Percentiles rank a stretch among this genome's conserved stretches.
Evolutionary conservation across 306 rosid species (phyloP).

Genomic region (Vigna hirtella): DNA sequence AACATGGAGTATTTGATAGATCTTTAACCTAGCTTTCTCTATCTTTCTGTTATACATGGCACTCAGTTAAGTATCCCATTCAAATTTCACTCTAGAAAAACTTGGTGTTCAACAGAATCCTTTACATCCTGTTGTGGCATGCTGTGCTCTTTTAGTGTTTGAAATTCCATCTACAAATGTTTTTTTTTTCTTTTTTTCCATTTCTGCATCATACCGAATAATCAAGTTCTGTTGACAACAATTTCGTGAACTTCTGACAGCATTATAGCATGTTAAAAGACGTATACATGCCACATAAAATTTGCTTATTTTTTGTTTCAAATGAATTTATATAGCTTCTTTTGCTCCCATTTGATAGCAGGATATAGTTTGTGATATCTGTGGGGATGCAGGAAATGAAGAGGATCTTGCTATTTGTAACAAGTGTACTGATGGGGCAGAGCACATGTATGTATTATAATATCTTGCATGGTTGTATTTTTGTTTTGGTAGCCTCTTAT

Average conservation of each 20-base stretch:
- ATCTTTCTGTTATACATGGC: background rate
- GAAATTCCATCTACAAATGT: background rate
- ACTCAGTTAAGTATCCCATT: background rate
- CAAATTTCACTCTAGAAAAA: background rate
- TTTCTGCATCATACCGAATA: background rate
- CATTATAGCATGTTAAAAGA: background rate
- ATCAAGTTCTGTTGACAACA: background rate
- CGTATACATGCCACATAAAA: background rate
- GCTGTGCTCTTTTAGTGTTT: background rate
- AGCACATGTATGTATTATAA: conserved; percentile 47
- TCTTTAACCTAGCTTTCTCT: background rate
- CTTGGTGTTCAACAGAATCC: background rate
- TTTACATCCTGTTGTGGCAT: background rate
- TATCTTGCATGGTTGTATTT: conserved; percentile 13
- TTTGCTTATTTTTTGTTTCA: conserved; percentile 17
- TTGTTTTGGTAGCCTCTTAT: background rate
- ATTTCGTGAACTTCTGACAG: background rate
- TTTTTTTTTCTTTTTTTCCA: too few species aligned
- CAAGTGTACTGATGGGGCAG: conserved; percentile 47
- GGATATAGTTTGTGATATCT: conserved; percentile 48
- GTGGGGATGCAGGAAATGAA: conserved; percentile 47
- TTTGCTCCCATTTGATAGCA: conserved; percentile 31
- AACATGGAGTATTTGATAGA: background rate
- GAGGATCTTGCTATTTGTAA: conserved; percentile 38
- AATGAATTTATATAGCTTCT: conserved; percentile 3